Base-by-base conservation (phyloP, 169 alveolate species). In the Plasmodium vinckei region DNA sequence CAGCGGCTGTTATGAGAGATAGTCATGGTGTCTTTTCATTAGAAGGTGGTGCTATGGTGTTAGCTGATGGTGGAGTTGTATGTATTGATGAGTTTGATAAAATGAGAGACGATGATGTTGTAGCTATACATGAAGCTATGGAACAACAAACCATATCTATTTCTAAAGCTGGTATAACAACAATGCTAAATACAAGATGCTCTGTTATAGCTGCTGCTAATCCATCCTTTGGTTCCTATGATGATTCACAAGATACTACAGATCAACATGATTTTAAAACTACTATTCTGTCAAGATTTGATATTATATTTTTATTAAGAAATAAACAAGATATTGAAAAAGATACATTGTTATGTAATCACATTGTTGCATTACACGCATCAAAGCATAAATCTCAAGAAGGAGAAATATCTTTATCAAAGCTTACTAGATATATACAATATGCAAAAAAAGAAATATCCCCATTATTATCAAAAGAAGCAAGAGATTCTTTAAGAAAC, bases 61-160 rank as follows among this genome's bases (percentile, higher is more conserved):
- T 98, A 53, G 99, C 99, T 2, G 99, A 97, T 93, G 99, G 99
- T 21, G 99, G 98, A 15, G 99, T 99, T 33, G 99, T 98, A 4
- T 99, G 99, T 89, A 98, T 99, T 39, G 99, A 99, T 92, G 99
- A 99, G 94, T 99, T 99, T 92, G 99, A 99, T 93, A 99, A 99
- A 94, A 99, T 98, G 99, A 94, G 99, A 75, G 97, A 99, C 46
- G 98, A 98, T 87, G 99, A 99, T 88, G 97, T 99, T 72, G 99
- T 98, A 3, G 99, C 99, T 73, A 99, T 99, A 82, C 99, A 99
- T 89, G 99, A 99, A 92, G 99, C 99, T 17, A 99, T 99, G 99
- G 99, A 99, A 92, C 99, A 99, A 94, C 99, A 93, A 54, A 99
- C 99, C 6, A 98, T 99, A 25, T 96, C 99, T 33, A 98, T 99